Base-by-base conservation (phyloP, 148 eudicot genomes). In the Chenopodium quinoa region DNA sequence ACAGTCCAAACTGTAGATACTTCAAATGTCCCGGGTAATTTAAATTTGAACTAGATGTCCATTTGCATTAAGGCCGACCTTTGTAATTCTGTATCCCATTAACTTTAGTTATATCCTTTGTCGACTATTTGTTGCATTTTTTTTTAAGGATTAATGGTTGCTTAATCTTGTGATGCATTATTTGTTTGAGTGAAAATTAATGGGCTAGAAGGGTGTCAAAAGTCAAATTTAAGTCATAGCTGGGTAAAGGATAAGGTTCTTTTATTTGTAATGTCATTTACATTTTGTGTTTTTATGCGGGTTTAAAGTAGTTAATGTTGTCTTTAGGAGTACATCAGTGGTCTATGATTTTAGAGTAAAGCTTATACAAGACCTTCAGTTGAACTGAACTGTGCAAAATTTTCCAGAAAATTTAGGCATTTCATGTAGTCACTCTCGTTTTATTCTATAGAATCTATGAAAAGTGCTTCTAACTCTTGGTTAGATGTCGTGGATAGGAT, bases 1-100 rank as follows among this genome's bases (percentile, higher is more conserved):
- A 96, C 97, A 34, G 90, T 91, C 25, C 99, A 91, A 87, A 96
- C 99, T 54, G 99, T 76, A 71, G 98, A 93, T 86, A 91, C 95
- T 77, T 92, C 99, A 69, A 93, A 89, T 83, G 97, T 96, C 27
- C 97, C 98, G 78, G 95, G 99, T 96, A 91, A 85, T 75, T 62
- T 81, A 19, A 37, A 47, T 11, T 9, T 47, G 9, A 56, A 56
- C n/a, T 56, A 16, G 22, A 16, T 56, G 62, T 56, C 17, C 22
- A 56, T 56, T 67, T 52, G 48, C 75, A 46, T 78, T 27, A 20
- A 65, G 29, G 29, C 17, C 48, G 46, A 47, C 34, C 29, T 66
- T 54, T 40, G 44, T 5, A 40, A 40, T 40, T 40, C 44, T 40
- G 44, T 40, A 40, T 40, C 44, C 1, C 44, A 40, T 40, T 40